These are phyloP conservation scores for Penicillium macrosclerotiorum DNA, from an alignment of 495 filamentous ascomycete genomes.

Conservation along the genomic window DNA sequence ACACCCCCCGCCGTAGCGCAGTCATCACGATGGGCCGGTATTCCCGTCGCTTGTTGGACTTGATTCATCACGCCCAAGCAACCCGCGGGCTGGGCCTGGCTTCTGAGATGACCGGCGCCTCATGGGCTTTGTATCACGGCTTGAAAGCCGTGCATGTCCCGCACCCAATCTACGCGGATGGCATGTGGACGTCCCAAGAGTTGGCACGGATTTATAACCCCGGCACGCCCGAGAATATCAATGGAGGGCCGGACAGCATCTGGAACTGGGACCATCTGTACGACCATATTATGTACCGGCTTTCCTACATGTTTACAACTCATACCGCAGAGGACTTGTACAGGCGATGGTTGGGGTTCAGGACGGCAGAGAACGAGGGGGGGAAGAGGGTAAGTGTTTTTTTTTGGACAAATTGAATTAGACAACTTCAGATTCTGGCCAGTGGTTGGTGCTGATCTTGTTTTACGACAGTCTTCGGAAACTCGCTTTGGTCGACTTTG, in stretches of 20 bases:
- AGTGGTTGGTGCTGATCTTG: not conserved
- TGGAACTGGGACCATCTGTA: constrained; percentile 23
- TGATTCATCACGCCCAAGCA: constrained; percentile 26
- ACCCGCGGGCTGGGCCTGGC: constrained; percentile 54
- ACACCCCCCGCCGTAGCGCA: constrained; percentile 62
- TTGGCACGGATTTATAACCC: constrained; percentile 24
- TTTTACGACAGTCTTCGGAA: constrained; percentile 9
- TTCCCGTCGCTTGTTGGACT: constrained; percentile 49
- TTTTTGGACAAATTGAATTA: not conserved
- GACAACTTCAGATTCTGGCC: too few relatives aligned
- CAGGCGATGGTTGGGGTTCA: constrained; percentile 23
- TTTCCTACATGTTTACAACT: constrained; percentile 31
- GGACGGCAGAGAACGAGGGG: constrained; percentile 22
- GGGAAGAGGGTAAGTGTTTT: constrained; percentile 16
- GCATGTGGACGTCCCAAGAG: constrained; percentile 21
- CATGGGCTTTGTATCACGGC: constrained; percentile 65
- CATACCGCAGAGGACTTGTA: constrained; percentile 26
- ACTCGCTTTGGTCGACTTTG: constrained; percentile 24
- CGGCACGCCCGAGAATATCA: constrained; percentile 23
- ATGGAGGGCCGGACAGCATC: constrained; percentile 21
- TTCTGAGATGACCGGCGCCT: constrained; percentile 69
- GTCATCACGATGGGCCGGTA: constrained; percentile 66
- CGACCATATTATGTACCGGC: constrained; percentile 27
- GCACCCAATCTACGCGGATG: constrained; percentile 68
- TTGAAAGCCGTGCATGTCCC: constrained; percentile 51